phyloP scores from a whole-genome alignment of 1,284 basidiomycete genomes.

The Moesziomyces sp. region DNA sequence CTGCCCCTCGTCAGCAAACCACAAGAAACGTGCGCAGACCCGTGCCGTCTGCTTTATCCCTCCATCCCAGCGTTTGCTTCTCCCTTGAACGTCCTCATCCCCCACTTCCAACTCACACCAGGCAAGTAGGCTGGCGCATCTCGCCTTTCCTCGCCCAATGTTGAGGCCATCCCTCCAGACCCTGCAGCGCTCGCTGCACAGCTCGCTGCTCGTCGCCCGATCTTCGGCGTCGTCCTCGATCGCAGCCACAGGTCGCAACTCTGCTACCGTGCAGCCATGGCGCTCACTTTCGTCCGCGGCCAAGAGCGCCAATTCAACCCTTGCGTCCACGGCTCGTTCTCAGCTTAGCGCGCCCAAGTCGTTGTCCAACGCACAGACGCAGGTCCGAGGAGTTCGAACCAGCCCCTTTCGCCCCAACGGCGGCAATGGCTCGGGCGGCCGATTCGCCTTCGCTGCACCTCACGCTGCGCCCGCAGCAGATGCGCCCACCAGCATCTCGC shows the following conservation, averaged over 20 bases:
- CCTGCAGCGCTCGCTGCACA: conserved; percentile 38
- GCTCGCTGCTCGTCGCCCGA: conserved; percentile 45
- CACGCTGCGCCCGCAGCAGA: conserved; percentile 51
- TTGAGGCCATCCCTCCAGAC: conserved; percentile 51
- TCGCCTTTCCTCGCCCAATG: conserved; percentile 7
- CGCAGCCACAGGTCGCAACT: conserved; percentile 14
- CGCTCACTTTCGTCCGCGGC: conserved; percentile 20
- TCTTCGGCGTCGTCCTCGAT: conserved; percentile 25
- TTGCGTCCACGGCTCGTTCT: conserved; percentile 10
- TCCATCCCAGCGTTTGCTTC: too few relatives aligned
- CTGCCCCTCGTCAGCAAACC: too few relatives aligned
- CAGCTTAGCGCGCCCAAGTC: conserved; percentile 6
- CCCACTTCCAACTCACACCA: conserved; percentile 1
- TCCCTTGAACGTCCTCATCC: neutral
- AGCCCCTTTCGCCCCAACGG: conserved; percentile 47
- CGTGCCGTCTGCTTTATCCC: too few relatives aligned
- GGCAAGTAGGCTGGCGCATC: conserved; percentile 2
- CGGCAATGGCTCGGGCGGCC: conserved; percentile 16
- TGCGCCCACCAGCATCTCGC: conserved; percentile 53
- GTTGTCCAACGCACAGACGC: conserved; percentile 32
- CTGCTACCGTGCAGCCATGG: conserved; percentile 29
- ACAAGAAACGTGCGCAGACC: too few relatives aligned
- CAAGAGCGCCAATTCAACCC: conserved; percentile 8
- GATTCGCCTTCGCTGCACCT: conserved; percentile 47
- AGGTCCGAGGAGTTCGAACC: conserved; percentile 43